Percentiles rank a stretch among this genome's conserved stretches.
These are phyloP conservation scores for Candida tibetensis DNA, from an alignment of 805 yeast genomes.

Conservation along the genomic window DNA sequence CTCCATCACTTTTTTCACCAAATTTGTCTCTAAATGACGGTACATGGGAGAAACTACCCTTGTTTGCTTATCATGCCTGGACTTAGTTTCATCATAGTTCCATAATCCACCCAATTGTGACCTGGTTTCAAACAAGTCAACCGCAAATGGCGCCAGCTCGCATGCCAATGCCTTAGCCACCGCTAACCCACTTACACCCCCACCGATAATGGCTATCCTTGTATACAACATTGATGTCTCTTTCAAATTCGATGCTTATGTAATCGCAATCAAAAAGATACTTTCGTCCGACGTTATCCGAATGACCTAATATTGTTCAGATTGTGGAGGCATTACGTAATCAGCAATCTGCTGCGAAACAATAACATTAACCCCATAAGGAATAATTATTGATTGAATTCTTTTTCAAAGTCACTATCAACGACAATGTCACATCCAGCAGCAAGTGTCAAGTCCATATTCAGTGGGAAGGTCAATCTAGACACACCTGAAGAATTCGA, in stretches of 20 bases:
- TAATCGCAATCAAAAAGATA: no score
- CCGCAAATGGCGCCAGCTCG: slow-evolving; percentile 24
- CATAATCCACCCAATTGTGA: slow-evolving; percentile 43
- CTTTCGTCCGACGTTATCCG: no score
- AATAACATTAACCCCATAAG: neutral
- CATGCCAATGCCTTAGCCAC: slow-evolving; percentile 21
- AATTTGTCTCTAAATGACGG: slow-evolving; percentile 34
- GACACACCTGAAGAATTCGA: slow-evolving; percentile 25
- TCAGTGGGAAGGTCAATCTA: slow-evolving; percentile 32
- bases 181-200: slow-evolving; percentile 26
- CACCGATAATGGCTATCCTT: slow-evolving; percentile 24
- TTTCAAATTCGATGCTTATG: no score
- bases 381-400: neutral
- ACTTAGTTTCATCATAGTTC: slow-evolving; percentile 29
- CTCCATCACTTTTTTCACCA: slow-evolving; percentile 46
- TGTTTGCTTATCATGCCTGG: no score
- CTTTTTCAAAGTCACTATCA: neutral
- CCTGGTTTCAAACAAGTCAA: slow-evolving; percentile 42
- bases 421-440: slow-evolving; percentile 40
- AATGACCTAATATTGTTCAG: slow-evolving; percentile 1
- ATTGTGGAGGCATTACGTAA: no score
- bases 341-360: slow-evolving; percentile 1
- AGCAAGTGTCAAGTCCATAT: slow-evolving; percentile 39
- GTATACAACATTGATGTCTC: no score
- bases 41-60: slow-evolving; percentile 24